phyloP scores from a whole-genome alignment of 495 filamentous ascomycete genomes.

The Halenospora varia region DNA sequence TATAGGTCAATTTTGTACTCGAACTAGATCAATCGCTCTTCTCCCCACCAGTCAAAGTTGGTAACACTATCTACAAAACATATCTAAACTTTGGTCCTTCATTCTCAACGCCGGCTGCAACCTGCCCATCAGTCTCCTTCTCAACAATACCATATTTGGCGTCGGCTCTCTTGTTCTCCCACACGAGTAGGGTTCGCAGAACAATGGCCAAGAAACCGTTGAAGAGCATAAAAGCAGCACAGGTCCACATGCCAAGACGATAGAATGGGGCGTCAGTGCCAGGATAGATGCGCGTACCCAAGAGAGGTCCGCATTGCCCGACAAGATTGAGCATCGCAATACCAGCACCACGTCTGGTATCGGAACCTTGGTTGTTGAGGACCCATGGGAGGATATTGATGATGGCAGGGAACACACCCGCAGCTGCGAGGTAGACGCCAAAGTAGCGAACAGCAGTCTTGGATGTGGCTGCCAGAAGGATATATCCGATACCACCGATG shows the following conservation, averaged over 20 bases:
- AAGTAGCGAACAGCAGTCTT: slow-evolving; percentile 62
- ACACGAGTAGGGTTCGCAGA: slow-evolving; percentile 50
- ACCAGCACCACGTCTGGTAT: slow-evolving; percentile 63
- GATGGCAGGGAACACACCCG: slow-evolving; percentile 63
- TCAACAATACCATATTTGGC: neutral
- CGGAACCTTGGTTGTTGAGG: slow-evolving; percentile 68
- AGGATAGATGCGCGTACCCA: slow-evolving; percentile 68
- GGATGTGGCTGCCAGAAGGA: slow-evolving; percentile 60
- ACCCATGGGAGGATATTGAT: slow-evolving; percentile 71
- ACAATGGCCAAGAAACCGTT: slow-evolving; percentile 51
- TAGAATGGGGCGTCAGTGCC: slow-evolving; percentile 53
- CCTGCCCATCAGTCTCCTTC: neutral
- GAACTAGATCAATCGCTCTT: too few relatives aligned
- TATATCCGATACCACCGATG: slow-evolving; percentile 67
- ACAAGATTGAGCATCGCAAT: slow-evolving; percentile 66
- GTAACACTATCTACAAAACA: slow-evolving; percentile 26
- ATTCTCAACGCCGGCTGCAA: neutral
- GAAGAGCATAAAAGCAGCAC: slow-evolving; percentile 68
- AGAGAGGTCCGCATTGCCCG: slow-evolving; percentile 65
- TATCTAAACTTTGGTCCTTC: neutral
- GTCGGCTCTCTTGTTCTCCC: slow-evolving; percentile 49
- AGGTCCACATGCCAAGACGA: slow-evolving; percentile 57
- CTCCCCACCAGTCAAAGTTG: too few relatives aligned
- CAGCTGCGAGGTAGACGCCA: slow-evolving; percentile 64
- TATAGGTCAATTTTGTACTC: too few relatives aligned